Evolutionary conservation across 164 flowering plant genomes (phyloP).

Genomic region (Aristolochia californica): DNA sequence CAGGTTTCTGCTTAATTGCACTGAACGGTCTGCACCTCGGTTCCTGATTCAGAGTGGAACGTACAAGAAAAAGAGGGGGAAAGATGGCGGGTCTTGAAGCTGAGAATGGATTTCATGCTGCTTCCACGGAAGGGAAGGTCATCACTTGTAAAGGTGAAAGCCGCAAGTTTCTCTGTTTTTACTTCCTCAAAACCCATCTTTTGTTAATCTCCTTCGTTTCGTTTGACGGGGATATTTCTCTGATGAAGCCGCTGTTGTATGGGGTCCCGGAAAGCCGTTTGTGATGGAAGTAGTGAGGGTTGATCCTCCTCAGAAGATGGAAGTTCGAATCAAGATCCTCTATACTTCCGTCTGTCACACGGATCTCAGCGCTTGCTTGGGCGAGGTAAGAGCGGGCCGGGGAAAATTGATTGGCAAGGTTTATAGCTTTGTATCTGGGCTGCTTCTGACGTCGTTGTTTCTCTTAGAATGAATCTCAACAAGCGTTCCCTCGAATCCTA

Average conservation of each 20-base stretch:
- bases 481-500: slow-evolving; percentile 52
- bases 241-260: slow-evolving; percentile 40
- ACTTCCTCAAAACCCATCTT: too few species aligned
- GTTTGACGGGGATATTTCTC: background rate
- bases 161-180: background rate
- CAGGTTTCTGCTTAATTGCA: too few species aligned
- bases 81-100: slow-evolving; percentile 7
- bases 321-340: slow-evolving; percentile 51
- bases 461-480: slow-evolving; percentile 39
- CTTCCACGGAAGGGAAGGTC: slow-evolving; percentile 29
- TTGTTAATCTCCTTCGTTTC: background rate
- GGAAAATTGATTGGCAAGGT: background rate
- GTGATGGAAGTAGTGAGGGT: slow-evolving; percentile 48
- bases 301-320: slow-evolving; percentile 56
- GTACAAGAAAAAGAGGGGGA: slow-evolving; percentile 1
- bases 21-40: too few species aligned
- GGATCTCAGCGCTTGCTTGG: slow-evolving; percentile 61
- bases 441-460: background rate
- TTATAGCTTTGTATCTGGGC: background rate
- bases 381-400: slow-evolving; percentile 35
- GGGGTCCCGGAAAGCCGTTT: slow-evolving; percentile 40
- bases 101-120: slow-evolving; percentile 1
- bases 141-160: slow-evolving; percentile 43
- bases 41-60: too few species aligned
- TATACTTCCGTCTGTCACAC: slow-evolving; percentile 69